Percentiles rank a stretch among this genome's conserved stretches.
Conservation (phyloP, 2,329 filamentous ascomycete species). For the Alternaria triticina region DNA sequence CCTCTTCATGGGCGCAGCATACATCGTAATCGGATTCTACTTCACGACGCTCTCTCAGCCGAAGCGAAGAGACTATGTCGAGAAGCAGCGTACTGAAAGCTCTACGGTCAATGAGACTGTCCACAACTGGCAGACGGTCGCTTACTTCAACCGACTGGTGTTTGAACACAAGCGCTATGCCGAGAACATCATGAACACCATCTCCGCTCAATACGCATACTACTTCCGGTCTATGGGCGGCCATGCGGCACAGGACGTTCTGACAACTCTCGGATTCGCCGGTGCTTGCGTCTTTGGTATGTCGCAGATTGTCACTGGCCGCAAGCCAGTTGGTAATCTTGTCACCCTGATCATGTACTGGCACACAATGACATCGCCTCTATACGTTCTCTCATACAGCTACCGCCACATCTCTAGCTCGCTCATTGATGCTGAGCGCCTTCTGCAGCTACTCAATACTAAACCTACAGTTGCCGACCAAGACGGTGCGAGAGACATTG, state of each 20-base stretch:
- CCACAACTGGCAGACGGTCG: slow-evolving; percentile 66
- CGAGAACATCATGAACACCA: slow-evolving; percentile 47
- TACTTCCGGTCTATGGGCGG: slow-evolving; percentile 40
- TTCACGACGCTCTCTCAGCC: slow-evolving; percentile 51
- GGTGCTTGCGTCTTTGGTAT: slow-evolving; percentile 60
- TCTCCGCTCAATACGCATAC: slow-evolving; percentile 42
- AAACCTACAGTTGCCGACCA: slow-evolving; percentile 62
- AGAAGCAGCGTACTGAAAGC: slow-evolving; percentile 57
- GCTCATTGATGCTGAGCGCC: slow-evolving; percentile 69
- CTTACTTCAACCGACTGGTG: slow-evolving; percentile 63
- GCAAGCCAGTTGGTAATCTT: slow-evolving; percentile 64
- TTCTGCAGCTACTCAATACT: slow-evolving; percentile 64
- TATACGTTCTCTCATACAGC: slow-evolving; percentile 59
- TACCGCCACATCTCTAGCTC: slow-evolving; percentile 58
- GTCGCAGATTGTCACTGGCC: slow-evolving; percentile 58
- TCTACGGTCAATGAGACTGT: slow-evolving; percentile 65
- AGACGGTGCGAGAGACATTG: slow-evolving; percentile 48
- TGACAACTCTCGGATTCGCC: slow-evolving; percentile 59
- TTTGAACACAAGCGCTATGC: slow-evolving; percentile 62
- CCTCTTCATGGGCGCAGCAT: slow-evolving; percentile 51
- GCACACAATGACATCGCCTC: slow-evolving; percentile 55
- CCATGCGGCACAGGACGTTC: slow-evolving; percentile 52
- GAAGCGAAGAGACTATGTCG: slow-evolving; percentile 51
- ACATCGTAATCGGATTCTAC: slow-evolving; percentile 59
- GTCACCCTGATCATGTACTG: slow-evolving; percentile 72